Evolutionary conservation across 495 filamentous ascomycete genomes (phyloP).

Genomic region (Neurospora sp.): DNA sequence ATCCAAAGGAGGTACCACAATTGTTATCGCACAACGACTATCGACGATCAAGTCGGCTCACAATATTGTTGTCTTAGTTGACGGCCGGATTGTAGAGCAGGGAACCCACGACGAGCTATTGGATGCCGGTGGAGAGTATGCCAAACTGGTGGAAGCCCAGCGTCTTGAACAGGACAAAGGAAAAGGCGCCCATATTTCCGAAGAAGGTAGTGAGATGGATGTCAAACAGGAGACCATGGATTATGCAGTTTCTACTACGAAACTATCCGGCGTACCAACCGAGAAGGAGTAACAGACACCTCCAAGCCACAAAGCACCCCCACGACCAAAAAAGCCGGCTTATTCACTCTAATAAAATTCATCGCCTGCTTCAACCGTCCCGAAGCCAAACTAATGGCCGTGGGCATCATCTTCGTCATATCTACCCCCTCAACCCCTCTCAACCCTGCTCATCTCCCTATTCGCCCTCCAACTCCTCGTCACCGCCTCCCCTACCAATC

Average conservation of each 20-base stretch:
- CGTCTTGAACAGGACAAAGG: neutral
- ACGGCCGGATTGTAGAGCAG: neutral
- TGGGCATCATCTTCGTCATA: neutral
- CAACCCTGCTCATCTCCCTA: neutral
- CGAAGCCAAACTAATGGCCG: neutral
- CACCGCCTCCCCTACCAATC: neutral
- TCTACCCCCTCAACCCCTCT: neutral
- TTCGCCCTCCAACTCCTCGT: neutral
- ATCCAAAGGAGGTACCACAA: slow-evolving; percentile 25
- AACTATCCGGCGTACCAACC: neutral
- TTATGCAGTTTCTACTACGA: neutral
- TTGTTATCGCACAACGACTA: neutral
- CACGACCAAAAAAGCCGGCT: neutral
- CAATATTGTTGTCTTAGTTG: neutral
- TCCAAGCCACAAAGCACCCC: neutral
- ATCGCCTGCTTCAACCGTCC: neutral
- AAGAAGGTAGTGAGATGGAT: neutral
- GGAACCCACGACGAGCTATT: neutral
- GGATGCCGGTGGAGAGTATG: neutral
- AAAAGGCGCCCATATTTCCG: neutral
- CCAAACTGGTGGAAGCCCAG: neutral
- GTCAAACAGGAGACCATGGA: neutral
- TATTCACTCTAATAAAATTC: neutral
- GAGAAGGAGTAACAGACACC: neutral
- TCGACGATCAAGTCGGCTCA: neutral